phyloP scores from a whole-genome alignment of 2,329 filamentous ascomycete species.

The Colletotrichum brevisporum region DNA sequence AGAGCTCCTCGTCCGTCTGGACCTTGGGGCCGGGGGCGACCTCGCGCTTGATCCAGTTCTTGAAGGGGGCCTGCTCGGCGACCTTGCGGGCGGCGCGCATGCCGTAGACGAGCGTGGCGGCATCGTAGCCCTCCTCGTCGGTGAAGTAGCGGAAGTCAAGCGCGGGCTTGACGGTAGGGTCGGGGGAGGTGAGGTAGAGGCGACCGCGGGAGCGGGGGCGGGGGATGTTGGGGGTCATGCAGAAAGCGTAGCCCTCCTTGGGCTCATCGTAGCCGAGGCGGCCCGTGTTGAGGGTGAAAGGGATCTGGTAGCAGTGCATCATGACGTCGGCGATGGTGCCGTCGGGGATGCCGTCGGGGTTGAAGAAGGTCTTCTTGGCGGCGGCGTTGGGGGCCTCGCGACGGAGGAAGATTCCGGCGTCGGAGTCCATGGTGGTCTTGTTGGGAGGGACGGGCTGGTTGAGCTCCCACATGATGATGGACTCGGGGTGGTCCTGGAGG shows the following conservation, averaged over 20 bases:
- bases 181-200: slow-evolving; percentile 81
- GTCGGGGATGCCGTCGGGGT: slow-evolving; percentile 68
- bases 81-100: slow-evolving; percentile 84
- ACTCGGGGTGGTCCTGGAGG: slow-evolving; percentile 70
- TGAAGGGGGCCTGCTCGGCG: slow-evolving; percentile 82
- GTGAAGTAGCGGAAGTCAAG: slow-evolving; percentile 94
- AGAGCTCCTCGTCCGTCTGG: slow-evolving; percentile 84
- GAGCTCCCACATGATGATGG: slow-evolving; percentile 80
- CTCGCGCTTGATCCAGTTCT: slow-evolving; percentile 86
- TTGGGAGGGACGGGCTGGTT: slow-evolving; percentile 79
- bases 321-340: slow-evolving; percentile 87
- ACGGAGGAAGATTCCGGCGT: slow-evolving; percentile 89
- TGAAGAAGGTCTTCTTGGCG: slow-evolving; percentile 63
- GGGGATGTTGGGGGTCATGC: slow-evolving; percentile 94
- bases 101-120: slow-evolving; percentile 83
- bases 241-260: slow-evolving; percentile 84
- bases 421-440: slow-evolving; percentile 92
- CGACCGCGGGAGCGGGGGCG: slow-evolving; percentile 83
- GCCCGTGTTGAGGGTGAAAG: slow-evolving; percentile 88
- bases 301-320: slow-evolving; percentile 98
- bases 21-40: slow-evolving; percentile 82
- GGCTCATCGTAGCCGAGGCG: slow-evolving; percentile 78
- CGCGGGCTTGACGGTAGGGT: slow-evolving; percentile 83
- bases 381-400: slow-evolving; percentile 80
- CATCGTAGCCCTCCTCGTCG: slow-evolving; percentile 87